Percentiles rank a stretch among this genome's conserved stretches.
Evolutionary conservation across 805 yeast genomes (phyloP).

Genomic region (Candida mattraensis): DNA sequence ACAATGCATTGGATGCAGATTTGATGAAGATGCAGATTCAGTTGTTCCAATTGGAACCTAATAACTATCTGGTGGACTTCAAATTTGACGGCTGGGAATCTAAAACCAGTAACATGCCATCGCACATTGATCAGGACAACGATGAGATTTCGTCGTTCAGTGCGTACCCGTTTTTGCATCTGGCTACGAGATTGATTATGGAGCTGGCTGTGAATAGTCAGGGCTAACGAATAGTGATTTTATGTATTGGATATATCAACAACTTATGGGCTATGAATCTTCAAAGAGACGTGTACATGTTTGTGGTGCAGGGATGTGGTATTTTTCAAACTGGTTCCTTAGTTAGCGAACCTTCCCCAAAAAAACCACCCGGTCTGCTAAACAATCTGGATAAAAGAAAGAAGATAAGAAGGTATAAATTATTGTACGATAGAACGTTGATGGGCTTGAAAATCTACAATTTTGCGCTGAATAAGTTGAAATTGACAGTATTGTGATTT

Average conservation of each 20-base stretch:
- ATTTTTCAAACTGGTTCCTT: no score
- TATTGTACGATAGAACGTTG: no score
- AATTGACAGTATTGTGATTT: neutral
- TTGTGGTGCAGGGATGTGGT: no score
- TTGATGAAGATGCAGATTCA: slow-evolving; percentile 97
- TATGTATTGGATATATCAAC: no score
- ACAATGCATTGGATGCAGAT: slow-evolving; percentile 45
- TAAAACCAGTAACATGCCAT: slow-evolving; percentile 37
- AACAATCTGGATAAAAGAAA: no score
- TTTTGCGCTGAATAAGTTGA: no score
- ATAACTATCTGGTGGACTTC: slow-evolving; percentile 93
- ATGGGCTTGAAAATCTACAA: no score
- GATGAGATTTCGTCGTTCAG: slow-evolving; percentile 88
- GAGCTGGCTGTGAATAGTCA: slow-evolving; percentile 95
- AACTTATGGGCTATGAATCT: no score
- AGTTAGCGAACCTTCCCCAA: no score
- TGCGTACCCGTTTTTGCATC: slow-evolving; percentile 91
- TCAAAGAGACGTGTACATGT: no score
- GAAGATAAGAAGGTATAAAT: no score
- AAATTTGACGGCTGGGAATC: slow-evolving; percentile 97
- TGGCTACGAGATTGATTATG: slow-evolving; percentile 91
- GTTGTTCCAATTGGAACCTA: slow-evolving; percentile 91
- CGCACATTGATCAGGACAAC: slow-evolving; percentile 39
- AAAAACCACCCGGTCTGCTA: no score
- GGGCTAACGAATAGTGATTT: slow-evolving; percentile 26